Conservation (phyloP, 2,329 filamentous ascomycete genomes). For the Pseudophaeomoniella oleicola region DNA sequence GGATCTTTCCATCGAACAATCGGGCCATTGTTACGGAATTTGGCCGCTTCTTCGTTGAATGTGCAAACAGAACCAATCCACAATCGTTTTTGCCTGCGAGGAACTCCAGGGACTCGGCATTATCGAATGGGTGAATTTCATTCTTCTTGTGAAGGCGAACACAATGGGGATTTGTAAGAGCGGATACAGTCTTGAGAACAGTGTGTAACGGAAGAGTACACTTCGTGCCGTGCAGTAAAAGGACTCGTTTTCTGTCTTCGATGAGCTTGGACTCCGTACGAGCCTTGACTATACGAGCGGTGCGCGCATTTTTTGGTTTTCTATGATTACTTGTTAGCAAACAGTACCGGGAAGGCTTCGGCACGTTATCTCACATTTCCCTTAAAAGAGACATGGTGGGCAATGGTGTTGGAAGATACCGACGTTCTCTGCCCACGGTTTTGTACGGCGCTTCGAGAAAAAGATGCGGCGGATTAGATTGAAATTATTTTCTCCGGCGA, state of each 20-base stretch:
- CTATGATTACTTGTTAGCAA: no score
- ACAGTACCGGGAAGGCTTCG: no score
- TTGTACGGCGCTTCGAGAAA: no score
- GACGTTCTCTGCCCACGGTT: not conserved
- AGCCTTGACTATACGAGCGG: conserved; percentile 87
- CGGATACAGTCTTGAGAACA: conserved; percentile 69
- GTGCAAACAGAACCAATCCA: conserved; percentile 69
- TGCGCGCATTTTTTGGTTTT: conserved; percentile 69
- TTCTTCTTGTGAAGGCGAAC: conserved; percentile 98
- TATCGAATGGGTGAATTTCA: conserved; percentile 85
- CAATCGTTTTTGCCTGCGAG: conserved; percentile 94
- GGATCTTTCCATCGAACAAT: conserved; percentile 70
- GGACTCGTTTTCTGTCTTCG: conserved; percentile 80
- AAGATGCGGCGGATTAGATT: no score
- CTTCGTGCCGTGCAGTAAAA: conserved; percentile 77
- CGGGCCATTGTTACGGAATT: conserved; percentile 73
- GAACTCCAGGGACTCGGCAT: conserved; percentile 76
- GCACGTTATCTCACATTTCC: not conserved
- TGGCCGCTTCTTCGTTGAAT: conserved; percentile 86
- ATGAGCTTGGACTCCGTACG: conserved; percentile 65
- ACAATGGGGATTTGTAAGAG: conserved; percentile 68
- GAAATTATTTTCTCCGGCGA: no score
- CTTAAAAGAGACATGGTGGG: not conserved
- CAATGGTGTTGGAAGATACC: not conserved
- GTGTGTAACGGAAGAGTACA: conserved; percentile 73